Evolutionary conservation across 192 early-diverging fungal species (phyloP).

Genomic region (Rhizophagus clarus): DNA sequence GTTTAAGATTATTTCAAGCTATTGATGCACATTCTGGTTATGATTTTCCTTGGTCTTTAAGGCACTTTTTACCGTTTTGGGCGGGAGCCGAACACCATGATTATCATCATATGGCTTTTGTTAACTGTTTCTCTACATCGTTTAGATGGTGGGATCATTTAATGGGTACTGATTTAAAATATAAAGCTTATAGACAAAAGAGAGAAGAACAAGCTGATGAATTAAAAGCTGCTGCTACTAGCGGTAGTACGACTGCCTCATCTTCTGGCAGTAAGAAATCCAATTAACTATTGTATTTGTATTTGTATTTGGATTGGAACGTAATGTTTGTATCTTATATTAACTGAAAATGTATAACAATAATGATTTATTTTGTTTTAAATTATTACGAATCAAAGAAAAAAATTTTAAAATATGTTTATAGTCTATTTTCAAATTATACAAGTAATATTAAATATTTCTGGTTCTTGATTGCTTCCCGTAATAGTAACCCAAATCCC

Average conservation of each 20-base stretch:
- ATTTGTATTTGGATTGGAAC: too few relatives aligned
- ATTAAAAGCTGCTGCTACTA: conserved; percentile 11
- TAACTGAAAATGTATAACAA: too few relatives aligned
- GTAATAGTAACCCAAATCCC: too few relatives aligned
- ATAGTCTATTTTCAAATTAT: too few relatives aligned
- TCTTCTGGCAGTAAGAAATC: background rate
- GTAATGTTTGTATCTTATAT: too few relatives aligned
- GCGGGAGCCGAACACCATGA: conserved; percentile 93
- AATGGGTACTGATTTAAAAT: conserved; percentile 84
- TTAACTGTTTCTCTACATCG: conserved; percentile 78
- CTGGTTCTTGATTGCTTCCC: too few relatives aligned
- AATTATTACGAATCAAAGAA: too few relatives aligned
- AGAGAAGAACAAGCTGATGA: conserved; percentile 32
- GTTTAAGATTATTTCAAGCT: conserved; percentile 76
- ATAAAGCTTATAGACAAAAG: conserved; percentile 59
- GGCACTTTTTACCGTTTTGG: conserved; percentile 86
- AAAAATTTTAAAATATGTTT: too few relatives aligned
- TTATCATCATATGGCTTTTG: conserved; percentile 85
- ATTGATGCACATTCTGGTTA: conserved; percentile 94
- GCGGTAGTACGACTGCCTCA: background rate
- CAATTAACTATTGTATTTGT: background rate
- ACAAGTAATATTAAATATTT: too few relatives aligned
- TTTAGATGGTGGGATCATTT: conserved; percentile 92
- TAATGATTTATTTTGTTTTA: too few relatives aligned
- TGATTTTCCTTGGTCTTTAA: conserved; percentile 92